Base-by-base conservation (phyloP, 257 asterid species). In the Nicotiana undulata region DNA sequence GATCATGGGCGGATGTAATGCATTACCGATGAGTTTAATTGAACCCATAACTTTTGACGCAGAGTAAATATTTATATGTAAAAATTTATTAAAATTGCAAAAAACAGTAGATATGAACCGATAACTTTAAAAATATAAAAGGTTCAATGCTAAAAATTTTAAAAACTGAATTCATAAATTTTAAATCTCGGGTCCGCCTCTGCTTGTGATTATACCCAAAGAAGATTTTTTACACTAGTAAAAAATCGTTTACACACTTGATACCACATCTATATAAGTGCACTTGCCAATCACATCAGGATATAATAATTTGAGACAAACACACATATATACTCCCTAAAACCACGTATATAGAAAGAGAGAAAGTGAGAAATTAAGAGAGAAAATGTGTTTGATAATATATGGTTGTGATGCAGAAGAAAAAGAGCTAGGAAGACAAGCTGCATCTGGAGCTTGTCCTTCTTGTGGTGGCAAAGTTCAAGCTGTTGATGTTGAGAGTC, bases 401-500 rank as follows among this genome's bases (percentile, higher is more conserved):
- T 82, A 75, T 28, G 53, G 88, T n/a, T 92, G 97, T 80, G 83
- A 65, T n/a, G 83, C 85, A 82, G 89, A 86, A 83, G 92, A 92
- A 81, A 86, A 67, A 82, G 97, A 92, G 85, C 61, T 90, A 1
- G 87, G 89, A 51, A 80, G 90, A 85, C 85, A 86, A 60, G 85
- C 79, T 77, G 92, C 90, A 82, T 67, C 90, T 64, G 92, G 97
- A 0, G 13, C 75, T 31, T 86, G 97, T 84, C 92, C 92, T 18
- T 86, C 75, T 83, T 90, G 92, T 86, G 90, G 89, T 66, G 95
- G 97, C 0, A 88, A 89, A 75, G 97, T 92, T 52, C 84, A 87
- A 1, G 89, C 95, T 3, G 87, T 89, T 3, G 92, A 88, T 79
- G 86, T 89, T 31, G 76, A 83, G 63, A 82, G 89, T 32, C 83